Evolutionary conservation across 768 basidiomycete genomes (phyloP).

Genomic region (Auricularia heimuer): DNA sequence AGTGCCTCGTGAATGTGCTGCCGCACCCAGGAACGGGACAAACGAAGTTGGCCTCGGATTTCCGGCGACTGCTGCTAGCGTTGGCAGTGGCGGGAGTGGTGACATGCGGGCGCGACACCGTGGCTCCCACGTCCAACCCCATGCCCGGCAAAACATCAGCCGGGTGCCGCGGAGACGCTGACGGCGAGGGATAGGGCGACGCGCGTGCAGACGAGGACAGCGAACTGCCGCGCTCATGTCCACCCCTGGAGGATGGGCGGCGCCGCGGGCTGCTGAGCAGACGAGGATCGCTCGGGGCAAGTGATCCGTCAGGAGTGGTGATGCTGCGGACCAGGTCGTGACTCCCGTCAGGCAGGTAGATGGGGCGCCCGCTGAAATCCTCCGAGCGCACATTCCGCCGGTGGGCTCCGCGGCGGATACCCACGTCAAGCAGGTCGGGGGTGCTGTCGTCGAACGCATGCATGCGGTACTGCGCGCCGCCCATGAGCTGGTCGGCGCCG

Average conservation of each 20-base stretch:
- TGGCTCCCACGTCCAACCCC: neutral
- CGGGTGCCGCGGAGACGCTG: neutral
- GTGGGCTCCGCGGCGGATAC: conserved; percentile 39
- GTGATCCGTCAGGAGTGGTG: conserved; percentile 11
- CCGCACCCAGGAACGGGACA: conserved; percentile 79
- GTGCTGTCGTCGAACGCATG: conserved; percentile 14
- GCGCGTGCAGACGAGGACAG: conserved; percentile 8
- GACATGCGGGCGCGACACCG: conserved; percentile 34
- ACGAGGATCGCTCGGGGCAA: conserved; percentile 9
- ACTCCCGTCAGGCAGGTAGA: neutral
- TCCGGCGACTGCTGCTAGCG: conserved; percentile 76
- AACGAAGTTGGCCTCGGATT: conserved; percentile 78
- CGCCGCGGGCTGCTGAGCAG: neutral
- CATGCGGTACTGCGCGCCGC: neutral
- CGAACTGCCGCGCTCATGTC: conserved; percentile 7
- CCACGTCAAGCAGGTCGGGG: conserved; percentile 26
- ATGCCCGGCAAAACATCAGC: neutral
- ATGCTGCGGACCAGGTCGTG: conserved; percentile 9
- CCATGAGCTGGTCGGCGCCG: conserved; percentile 4
- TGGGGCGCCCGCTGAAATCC: conserved; percentile 34
- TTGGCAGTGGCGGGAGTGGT: conserved; percentile 85
- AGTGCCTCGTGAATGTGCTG: conserved; percentile 84
- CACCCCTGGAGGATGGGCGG: neutral
- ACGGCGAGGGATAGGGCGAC: conserved; percentile 2
- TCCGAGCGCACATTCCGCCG: conserved; percentile 52